phyloP scores from a whole-genome alignment of 495 filamentous ascomycete species.

The Cercophora newfieldiana region DNA sequence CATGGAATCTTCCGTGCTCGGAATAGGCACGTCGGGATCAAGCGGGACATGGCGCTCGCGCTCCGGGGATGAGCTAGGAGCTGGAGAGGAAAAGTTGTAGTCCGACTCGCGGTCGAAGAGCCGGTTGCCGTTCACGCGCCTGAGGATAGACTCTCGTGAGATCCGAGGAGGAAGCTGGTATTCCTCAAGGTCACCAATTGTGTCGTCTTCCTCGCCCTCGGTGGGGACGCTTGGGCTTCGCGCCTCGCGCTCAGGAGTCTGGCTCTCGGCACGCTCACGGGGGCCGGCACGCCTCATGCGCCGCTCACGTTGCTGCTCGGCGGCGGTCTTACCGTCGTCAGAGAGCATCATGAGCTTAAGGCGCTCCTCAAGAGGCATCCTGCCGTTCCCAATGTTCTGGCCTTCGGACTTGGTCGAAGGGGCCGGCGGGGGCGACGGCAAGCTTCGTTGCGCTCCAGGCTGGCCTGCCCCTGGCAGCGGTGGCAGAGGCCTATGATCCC shows the following conservation, averaged over 20 bases:
- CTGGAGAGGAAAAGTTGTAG: conserved; percentile 60
- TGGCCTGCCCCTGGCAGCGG: conserved; percentile 60
- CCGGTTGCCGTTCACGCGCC: conserved; percentile 77
- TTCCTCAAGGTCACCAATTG: conserved; percentile 56
- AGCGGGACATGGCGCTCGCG: conserved; percentile 53
- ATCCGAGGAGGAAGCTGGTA: conserved; percentile 73
- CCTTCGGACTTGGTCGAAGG: conserved; percentile 69
- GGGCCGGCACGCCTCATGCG: conserved; percentile 57
- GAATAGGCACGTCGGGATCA: conserved; percentile 85
- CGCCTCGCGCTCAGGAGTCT: conserved; percentile 49
- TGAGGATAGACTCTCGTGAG: conserved; percentile 88
- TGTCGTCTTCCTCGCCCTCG: conserved; percentile 48
- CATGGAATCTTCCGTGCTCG: conserved; percentile 60
- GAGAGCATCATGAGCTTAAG: conserved; percentile 80
- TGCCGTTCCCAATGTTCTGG: conserved; percentile 62
- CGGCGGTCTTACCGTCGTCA: conserved; percentile 55
- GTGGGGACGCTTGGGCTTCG: conserved; percentile 40
- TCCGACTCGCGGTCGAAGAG: conserved; percentile 58
- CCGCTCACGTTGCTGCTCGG: conserved; percentile 61
- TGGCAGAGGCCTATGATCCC: conserved; percentile 73
- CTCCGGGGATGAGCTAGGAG: conserved; percentile 55
- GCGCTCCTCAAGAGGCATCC: conserved; percentile 79
- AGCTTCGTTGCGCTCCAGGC: conserved; percentile 56
- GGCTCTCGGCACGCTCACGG: conserved; percentile 47
- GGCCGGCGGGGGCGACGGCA: conserved; percentile 68